Percentiles rank a stretch among this genome's conserved stretches.
Evolutionary conservation across 2,329 filamentous ascomycete species (phyloP).

Genomic region (Grosmannia clavigera): DNA sequence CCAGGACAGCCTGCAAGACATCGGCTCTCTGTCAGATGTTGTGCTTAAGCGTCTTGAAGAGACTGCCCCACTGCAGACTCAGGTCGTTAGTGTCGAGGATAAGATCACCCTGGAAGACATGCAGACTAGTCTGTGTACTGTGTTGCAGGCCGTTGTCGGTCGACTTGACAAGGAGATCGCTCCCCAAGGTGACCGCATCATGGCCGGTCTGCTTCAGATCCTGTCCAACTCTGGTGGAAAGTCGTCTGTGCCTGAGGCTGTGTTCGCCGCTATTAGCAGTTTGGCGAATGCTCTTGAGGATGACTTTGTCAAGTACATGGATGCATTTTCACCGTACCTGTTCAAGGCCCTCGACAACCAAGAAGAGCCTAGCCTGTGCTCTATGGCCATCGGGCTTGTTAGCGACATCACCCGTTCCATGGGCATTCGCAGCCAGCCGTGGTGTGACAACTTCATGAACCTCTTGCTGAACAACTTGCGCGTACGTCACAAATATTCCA

Average conservation of each 20-base stretch:
- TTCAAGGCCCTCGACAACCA: slow-evolving; percentile 93
- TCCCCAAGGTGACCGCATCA: slow-evolving; percentile 85
- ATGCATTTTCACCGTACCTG: slow-evolving; percentile 80
- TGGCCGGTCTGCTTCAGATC: slow-evolving; percentile 76
- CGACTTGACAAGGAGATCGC: slow-evolving; percentile 83
- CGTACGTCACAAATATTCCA: slow-evolving; percentile 35
- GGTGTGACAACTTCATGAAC: slow-evolving; percentile 98
- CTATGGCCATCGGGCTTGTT: slow-evolving; percentile 94
- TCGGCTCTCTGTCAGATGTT: slow-evolving; percentile 74
- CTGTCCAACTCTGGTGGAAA: slow-evolving; percentile 67
- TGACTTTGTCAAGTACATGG: slow-evolving; percentile 96
- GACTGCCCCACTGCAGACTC: slow-evolving; percentile 76
- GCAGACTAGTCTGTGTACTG: slow-evolving; percentile 88
- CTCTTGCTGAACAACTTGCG: slow-evolving; percentile 84
- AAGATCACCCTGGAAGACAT: slow-evolving; percentile 93
- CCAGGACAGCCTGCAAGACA: slow-evolving; percentile 66
- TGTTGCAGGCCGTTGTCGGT: slow-evolving; percentile 82
- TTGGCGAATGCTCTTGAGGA: slow-evolving; percentile 84
- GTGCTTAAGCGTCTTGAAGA: slow-evolving; percentile 85
- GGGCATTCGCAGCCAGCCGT: slow-evolving; percentile 82
- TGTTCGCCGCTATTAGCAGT: slow-evolving; percentile 87
- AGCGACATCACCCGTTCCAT: slow-evolving; percentile 91
- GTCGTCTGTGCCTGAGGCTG: slow-evolving; percentile 86
- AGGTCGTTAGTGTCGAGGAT: slow-evolving; percentile 95
- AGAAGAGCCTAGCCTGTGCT: slow-evolving; percentile 85